Evolutionary conservation across 257 asterid genomes (phyloP).

Genomic region (Petunia secreta): DNA sequence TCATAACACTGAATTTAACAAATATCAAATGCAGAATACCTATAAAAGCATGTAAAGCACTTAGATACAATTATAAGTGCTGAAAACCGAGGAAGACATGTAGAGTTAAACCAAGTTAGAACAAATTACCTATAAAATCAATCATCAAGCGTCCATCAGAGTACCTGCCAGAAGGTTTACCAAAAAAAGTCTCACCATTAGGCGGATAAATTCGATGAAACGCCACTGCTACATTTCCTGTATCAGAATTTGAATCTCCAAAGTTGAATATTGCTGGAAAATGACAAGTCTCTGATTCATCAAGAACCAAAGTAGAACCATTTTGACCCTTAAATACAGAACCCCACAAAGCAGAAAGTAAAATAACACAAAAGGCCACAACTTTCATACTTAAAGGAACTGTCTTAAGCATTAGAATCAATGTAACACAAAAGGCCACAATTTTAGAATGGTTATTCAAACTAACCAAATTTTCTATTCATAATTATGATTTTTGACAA

Average conservation of each 20-base stretch:
- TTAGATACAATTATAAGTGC: not conserved
- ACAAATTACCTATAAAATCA: slow-evolving; percentile 23
- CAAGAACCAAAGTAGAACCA: not conserved
- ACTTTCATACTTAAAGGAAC: not conserved
- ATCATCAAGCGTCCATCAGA: slow-evolving; percentile 24
- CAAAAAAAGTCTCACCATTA: slow-evolving; percentile 25
- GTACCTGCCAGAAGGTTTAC: slow-evolving; percentile 28
- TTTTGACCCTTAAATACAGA: not conserved
- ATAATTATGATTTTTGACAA: no score
- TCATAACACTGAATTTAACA: not conserved
- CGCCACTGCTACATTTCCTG: slow-evolving; percentile 21
- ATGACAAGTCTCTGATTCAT: not conserved
- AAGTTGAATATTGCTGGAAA: slow-evolving; percentile 34
- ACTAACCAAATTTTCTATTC: no score
- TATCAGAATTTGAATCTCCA: slow-evolving; percentile 32
- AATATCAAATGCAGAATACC: no score
- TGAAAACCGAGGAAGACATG: not conserved
- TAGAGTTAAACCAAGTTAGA: not conserved
- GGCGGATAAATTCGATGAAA: slow-evolving; percentile 10
- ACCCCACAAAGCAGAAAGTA: not conserved
- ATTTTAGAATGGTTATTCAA: no score
- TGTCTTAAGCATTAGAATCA: no score
- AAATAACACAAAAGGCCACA: not conserved
- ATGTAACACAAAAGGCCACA: no score
- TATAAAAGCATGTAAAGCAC: no score